Percentiles rank a stretch among this genome's conserved stretches.
These are phyloP conservation scores for Curvularia verruculosa DNA, from an alignment of 2,329 filamentous ascomycete species.

Conservation along the genomic window DNA sequence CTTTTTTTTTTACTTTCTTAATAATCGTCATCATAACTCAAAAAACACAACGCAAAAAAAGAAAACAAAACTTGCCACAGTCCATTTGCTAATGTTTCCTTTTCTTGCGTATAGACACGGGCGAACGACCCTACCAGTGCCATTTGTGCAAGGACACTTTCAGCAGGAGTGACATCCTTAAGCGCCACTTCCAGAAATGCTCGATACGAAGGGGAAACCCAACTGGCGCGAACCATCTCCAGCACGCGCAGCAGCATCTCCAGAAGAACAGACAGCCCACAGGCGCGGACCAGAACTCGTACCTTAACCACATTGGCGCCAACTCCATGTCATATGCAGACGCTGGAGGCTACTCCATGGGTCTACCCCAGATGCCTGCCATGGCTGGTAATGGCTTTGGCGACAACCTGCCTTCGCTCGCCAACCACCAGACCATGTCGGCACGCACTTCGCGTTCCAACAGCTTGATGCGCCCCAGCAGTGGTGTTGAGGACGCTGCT, in stretches of 20 bases:
- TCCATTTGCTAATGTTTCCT: constrained; percentile 43
- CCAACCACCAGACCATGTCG: constrained; percentile 52
- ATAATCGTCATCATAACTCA: constrained; percentile 2
- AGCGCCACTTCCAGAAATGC: constrained; percentile 99
- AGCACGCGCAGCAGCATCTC: constrained; percentile 86
- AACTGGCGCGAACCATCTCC: constrained; percentile 90
- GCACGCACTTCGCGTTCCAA: constrained; percentile 57
- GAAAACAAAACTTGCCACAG: not conserved
- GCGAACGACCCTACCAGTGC: constrained; percentile 97
- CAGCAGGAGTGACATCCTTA: constrained; percentile 95
- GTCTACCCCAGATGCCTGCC: constrained; percentile 44
- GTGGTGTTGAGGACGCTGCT: constrained; percentile 41
- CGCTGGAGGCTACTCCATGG: constrained; percentile 38
- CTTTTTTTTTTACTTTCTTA: no score
- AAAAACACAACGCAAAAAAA: no score
- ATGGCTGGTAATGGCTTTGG: constrained; percentile 44
- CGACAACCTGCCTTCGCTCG: constrained; percentile 49
- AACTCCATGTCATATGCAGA: constrained; percentile 46
- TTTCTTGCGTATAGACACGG: constrained; percentile 75
- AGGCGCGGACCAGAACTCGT: constrained; percentile 44
- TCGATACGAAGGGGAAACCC: constrained; percentile 95
- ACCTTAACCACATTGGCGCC: constrained; percentile 43
- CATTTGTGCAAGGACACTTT: constrained; percentile 98
- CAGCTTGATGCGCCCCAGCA: constrained; percentile 54
- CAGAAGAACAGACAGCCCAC: constrained; percentile 65